Conservation (phyloP, 2,329 filamentous ascomycete genomes). For the Ilyonectria mors-panacis region DNA sequence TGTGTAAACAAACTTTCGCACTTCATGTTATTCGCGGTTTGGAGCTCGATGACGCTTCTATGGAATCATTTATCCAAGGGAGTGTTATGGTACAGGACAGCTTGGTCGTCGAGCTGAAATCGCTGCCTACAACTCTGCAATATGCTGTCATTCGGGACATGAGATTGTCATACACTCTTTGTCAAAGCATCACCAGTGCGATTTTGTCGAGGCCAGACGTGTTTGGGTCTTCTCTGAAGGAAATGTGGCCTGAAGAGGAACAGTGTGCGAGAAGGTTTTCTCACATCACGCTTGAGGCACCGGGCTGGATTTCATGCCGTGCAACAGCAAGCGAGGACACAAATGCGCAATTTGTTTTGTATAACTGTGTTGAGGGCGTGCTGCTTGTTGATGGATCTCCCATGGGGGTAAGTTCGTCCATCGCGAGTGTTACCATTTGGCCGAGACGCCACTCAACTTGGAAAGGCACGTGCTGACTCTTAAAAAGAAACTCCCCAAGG, state of each 20-base stretch:
- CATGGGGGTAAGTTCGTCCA: slow-evolving; percentile 41
- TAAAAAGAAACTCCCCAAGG: slow-evolving; percentile 62
- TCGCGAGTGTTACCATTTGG: background rate
- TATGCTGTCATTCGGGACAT: slow-evolving; percentile 42
- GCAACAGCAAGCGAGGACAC: slow-evolving; percentile 24
- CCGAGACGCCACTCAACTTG: background rate
- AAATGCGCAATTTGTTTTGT: slow-evolving; percentile 46
- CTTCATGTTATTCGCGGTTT: slow-evolving; percentile 16
- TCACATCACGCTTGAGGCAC: background rate
- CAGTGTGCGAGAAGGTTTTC: slow-evolving; percentile 30
- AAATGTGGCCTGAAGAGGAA: slow-evolving; percentile 43
- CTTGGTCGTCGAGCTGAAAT: slow-evolving; percentile 42
- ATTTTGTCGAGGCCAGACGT: slow-evolving; percentile 32
- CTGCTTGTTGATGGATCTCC: slow-evolving; percentile 55
- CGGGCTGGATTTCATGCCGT: slow-evolving; percentile 37
- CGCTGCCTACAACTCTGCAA: slow-evolving; percentile 34
- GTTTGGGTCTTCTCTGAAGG: slow-evolving; percentile 35
- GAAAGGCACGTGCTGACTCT: slow-evolving; percentile 11
- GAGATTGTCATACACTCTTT: slow-evolving; percentile 39
- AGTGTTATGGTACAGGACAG: slow-evolving; percentile 45
- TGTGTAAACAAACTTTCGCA: slow-evolving; percentile 63
- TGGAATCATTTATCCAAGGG: slow-evolving; percentile 42
- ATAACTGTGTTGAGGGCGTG: slow-evolving; percentile 48
- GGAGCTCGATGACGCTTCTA: slow-evolving; percentile 26
- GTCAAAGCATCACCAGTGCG: slow-evolving; percentile 16